Evolutionary conservation across 805 yeast species (phyloP).

Genomic region (Wickerhamiella dianesei): DNA sequence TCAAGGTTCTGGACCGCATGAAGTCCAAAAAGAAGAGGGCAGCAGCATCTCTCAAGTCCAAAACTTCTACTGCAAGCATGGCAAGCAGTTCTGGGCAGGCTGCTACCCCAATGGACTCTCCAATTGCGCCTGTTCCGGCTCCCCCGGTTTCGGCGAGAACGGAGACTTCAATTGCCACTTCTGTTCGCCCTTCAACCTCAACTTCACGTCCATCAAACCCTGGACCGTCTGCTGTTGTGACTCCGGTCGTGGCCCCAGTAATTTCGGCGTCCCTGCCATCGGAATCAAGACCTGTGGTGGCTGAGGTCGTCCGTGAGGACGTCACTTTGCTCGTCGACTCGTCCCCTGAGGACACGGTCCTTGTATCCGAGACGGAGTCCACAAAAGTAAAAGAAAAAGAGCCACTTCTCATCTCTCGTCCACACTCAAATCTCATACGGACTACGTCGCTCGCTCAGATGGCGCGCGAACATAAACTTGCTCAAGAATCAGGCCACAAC

Average conservation of each 20-base stretch:
- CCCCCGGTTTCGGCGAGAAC: neutral
- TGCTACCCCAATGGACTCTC: neutral
- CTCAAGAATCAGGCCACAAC: constrained; percentile 3
- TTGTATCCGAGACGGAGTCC: too few relatives aligned
- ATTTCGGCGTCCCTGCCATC: too few relatives aligned
- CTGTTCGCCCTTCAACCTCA: too few relatives aligned
- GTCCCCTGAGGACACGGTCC: constrained; percentile 1
- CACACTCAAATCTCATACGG: constrained; percentile 6
- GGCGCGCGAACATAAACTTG: constrained; percentile 15
- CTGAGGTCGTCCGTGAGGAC: constrained; percentile 1
- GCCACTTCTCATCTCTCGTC: neutral
- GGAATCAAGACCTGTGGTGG: too few relatives aligned
- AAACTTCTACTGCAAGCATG: neutral
- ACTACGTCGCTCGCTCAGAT: constrained; percentile 17
- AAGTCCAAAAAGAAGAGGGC: neutral
- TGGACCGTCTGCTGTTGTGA: too few relatives aligned
- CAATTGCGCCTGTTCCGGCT: too few relatives aligned
- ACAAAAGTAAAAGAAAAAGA: constrained; percentile 1
- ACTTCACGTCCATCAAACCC: too few relatives aligned
- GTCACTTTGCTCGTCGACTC: neutral
- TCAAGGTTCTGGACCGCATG: neutral
- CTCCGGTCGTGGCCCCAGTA: too few relatives aligned
- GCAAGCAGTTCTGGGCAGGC: neutral
- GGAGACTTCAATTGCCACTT: too few relatives aligned
- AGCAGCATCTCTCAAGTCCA: neutral